These are phyloP conservation scores for Monosiga brevicollis DNA, from an alignment of 78 protist genomes.

Conservation along the genomic window DNA sequence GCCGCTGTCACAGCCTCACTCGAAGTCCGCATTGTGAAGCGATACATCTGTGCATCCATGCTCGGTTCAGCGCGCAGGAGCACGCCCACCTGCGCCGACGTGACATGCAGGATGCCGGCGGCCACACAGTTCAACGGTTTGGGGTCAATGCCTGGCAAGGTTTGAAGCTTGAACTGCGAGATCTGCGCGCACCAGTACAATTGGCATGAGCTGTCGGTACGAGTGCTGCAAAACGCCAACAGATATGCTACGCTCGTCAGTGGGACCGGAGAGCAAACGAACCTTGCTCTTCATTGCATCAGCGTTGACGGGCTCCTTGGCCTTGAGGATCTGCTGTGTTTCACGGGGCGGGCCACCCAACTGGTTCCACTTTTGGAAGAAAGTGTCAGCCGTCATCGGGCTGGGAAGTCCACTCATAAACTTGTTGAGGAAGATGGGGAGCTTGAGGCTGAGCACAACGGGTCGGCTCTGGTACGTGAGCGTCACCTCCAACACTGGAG, in stretches of 20 bases:
- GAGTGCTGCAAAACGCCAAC: not conserved
- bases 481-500: constrained; percentile 33
- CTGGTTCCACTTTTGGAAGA: constrained; percentile 45
- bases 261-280: not conserved
- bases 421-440: constrained; percentile 43
- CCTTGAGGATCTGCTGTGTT: constrained; percentile 39
- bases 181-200: not conserved
- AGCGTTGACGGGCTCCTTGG: constrained; percentile 34
- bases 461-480: constrained; percentile 35
- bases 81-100: constrained; percentile 6
- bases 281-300: not conserved
- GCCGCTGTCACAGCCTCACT: not conserved
- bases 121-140: constrained; percentile 59
- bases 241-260: not conserved
- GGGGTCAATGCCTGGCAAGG: constrained; percentile 59
- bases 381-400: constrained; percentile 28
- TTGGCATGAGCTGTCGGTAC: not conserved
- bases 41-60: not conserved
- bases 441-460: constrained; percentile 13
- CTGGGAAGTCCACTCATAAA: constrained; percentile 49
- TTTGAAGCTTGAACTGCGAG: constrained; percentile 13
- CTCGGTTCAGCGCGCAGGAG: constrained; percentile 29
- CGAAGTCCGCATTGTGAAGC: not conserved
- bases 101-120: constrained; percentile 27
- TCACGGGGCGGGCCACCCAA: constrained; percentile 26